A percentile compares a stretch with the other conserved stretches of the same genome.
These are phyloP conservation scores for Aegilops speltoides DNA, from an alignment of 176 grass and related monocot genomes.

Conservation along the genomic window DNA sequence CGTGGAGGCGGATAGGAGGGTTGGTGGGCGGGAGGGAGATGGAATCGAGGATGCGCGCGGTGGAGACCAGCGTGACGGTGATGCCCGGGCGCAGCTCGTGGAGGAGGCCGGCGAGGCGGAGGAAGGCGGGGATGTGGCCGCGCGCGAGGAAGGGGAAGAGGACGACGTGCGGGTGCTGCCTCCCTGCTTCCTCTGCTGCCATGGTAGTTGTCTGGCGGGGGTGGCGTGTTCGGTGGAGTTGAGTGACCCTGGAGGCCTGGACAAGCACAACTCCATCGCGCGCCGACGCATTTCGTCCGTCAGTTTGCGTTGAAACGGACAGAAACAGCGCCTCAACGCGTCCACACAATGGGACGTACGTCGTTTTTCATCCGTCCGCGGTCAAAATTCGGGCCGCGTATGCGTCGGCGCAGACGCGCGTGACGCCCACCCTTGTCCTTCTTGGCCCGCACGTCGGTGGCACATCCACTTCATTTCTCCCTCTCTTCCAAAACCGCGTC, in stretches of 20 bases:
- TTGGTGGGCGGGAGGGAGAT: background rate
- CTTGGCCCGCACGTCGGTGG: no score
- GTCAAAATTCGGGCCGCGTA: no score
- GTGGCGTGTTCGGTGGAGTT: background rate
- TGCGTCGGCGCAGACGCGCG: no score
- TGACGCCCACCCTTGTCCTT: no score
- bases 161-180: constrained; percentile 25
- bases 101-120: constrained; percentile 46
- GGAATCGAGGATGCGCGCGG: constrained; percentile 1
- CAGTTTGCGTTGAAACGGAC: no score
- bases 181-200: constrained; percentile 6
- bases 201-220: background rate
- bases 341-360: no score
- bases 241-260: background rate
- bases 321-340: no score
- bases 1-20: constrained; percentile 30
- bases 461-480: no score
- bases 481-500: no score
- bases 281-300: no score
- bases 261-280: background rate
- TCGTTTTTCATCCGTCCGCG: no score
- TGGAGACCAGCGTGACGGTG: constrained; percentile 32
- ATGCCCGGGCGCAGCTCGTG: constrained; percentile 28
- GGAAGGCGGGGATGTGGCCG: constrained; percentile 45
- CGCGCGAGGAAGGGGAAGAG: constrained; percentile 52